Evolutionary conservation across 441 rosid genomes (phyloP), one percentile per base, ranked within the genome.

Genomic region (Metrosideros polymorpha): DNA sequence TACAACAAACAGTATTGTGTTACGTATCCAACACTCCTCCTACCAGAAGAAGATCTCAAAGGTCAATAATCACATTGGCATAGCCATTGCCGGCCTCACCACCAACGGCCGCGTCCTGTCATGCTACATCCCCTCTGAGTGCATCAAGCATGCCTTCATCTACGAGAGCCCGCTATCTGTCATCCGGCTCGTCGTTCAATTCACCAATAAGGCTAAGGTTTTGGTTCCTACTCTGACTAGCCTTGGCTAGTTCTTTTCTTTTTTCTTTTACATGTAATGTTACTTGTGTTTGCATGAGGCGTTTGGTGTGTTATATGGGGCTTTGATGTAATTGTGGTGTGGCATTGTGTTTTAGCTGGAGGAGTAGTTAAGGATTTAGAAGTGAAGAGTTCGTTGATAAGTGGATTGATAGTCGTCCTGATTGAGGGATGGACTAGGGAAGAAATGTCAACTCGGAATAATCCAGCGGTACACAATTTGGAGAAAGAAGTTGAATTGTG

Each of bases 21-120:
- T n/a, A n/a, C n/a, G n/a, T n/a, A n/a, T n/a, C n/a, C n/a, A n/a
- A n/a, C n/a, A n/a, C n/a, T n/a, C n/a, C n/a, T n/a, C n/a, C n/a
- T n/a, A n/a, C n/a, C n/a, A n/a, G 94, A 95, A 91, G 93, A 98
- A 98, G 95, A 96, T 96, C 92, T 98, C 96, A 89, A 94, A 95
- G 89, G 96, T 95, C 55, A 98, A 98, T 84, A 98, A 96, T 89
- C 98, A 95, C 86, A 95, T 98, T n/a, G 98, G 98, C 63, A 93
- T 98, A 51, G 97, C 98, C 49, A 98, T 98, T 71, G 97, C 98
- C 52, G 96, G 97, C 15, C 98, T 96, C 76, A 96, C 98, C 43
- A 97, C 98, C 43, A 97, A 94, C 87, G 97, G 99, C 9, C 94
- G 98, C 42, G 98, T 97, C 55, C 93, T 96, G 22, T 96, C 99